Evolutionary conservation across 2,329 filamentous ascomycete genomes (phyloP).

Genomic region (Elsinoe perseae): DNA sequence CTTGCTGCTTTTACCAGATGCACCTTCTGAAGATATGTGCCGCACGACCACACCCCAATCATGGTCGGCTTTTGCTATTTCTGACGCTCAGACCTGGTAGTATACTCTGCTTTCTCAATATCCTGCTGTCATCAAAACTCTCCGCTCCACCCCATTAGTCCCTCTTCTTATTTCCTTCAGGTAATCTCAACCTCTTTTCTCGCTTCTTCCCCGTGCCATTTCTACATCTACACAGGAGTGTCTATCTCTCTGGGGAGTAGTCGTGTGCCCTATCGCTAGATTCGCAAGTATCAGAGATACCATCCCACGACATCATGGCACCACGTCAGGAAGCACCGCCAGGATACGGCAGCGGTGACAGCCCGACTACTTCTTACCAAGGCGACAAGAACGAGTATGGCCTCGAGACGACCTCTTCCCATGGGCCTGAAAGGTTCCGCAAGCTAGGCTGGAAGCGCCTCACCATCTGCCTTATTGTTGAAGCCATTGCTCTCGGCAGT

Average conservation of each 20-base stretch:
- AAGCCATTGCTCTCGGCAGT: slow-evolving; percentile 52
- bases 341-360: background rate
- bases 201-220: background rate
- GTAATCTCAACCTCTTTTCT: background rate
- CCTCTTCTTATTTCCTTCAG: background rate
- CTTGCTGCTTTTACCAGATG: background rate
- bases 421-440: slow-evolving; percentile 35
- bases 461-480: slow-evolving; percentile 47
- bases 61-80: background rate
- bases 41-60: background rate
- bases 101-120: background rate
- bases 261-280: background rate
- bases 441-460: slow-evolving; percentile 42
- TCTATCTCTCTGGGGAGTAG: background rate
- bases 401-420: slow-evolving; percentile 27
- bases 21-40: background rate
- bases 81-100: slow-evolving; percentile 4
- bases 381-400: slow-evolving; percentile 30
- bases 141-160: slow-evolving; percentile 2
- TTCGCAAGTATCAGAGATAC: background rate
- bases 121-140: slow-evolving; percentile 4
- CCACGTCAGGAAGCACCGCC: background rate
- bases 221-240: background rate
- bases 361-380: slow-evolving; percentile 6
- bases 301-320: background rate